Base-by-base conservation (phyloP, 768 basidiomycete genomes). In the Albatrellus ellisii region DNA sequence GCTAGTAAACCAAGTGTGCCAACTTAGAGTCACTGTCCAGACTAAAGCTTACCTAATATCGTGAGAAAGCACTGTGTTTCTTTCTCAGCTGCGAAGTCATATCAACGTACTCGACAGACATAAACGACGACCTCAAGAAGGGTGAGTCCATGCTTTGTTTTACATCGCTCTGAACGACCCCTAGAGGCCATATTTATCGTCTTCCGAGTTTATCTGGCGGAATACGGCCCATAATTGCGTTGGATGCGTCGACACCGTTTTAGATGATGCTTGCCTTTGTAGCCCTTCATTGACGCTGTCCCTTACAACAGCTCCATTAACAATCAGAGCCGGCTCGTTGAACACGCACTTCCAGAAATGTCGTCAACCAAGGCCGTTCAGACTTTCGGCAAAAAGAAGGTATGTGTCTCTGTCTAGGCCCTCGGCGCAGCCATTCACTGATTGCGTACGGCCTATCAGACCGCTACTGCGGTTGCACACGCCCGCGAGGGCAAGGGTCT, bases 351-450 rank as follows among this genome's bases (percentile, higher is more conserved):
- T 45, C 52, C 57, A 75, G n/a, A 67, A 65, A 87, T 86, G 83
- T 72, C 81, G 59, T 58, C 69, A 54, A 63, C 66, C 52, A 87
- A 88, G 70, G 89, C 92, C 70, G 94, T 98, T 54, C 94, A 97
- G 63, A 94, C 89, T 50, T 98, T 98, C 69, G 94, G 94, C 67
- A 98, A 98, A 88, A 98, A 98, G 82, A 97, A 97, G 85, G 89
- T 75, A 61, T 50, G 76, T 51, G 26, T 20, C 11, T 45, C 8
- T 43, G 34, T 25, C 29, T 33, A 29, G 22, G 32, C n/a, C 25
- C 24, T 57, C 39, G 18, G 39, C 4, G 11, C 25, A 26, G 22
- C n/a, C 15, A n/a, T 39, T 2, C 22, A n/a, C n/a, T 17, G 35
- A n/a, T 9, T 40, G 29, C 44, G 42, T 38, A 43, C 26, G 14